Evolutionary conservation across 768 basidiomycete species (phyloP), one percentile per base, ranked within the genome.

Genomic region (Lactarius deliciosus): DNA sequence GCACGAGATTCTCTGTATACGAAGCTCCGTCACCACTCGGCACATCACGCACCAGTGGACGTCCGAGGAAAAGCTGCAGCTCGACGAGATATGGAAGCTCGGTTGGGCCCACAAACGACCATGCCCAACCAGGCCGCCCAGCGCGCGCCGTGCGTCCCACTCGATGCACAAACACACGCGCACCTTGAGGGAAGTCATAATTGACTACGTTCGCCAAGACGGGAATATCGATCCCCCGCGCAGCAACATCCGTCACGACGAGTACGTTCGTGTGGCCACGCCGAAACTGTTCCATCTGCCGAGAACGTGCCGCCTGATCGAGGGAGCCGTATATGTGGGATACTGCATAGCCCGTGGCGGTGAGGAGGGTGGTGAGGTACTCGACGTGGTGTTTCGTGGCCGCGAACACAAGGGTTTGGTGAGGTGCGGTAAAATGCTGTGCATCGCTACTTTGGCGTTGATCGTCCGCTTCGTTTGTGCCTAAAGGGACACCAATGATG

Each of bases 341-440:
- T 20, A 93, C 89, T 2, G 92, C 80, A 74, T 96, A 99, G 13
- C 94, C 93, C 10, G 90, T 88, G 15, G 89, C 83, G 4, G 81
- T 82, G 62, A 99, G 82, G 5, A 99, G 81, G 53, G 83, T 84
- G 2, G 86, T 83, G 55, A 98, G 83, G 75, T 97, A 99, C 77
- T 98, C 97, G 73, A 99, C 95, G 72, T 99, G 97, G 73, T 99
- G 97, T 76, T 99, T 98, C 22, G 97, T 99, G 7, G 96, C 94
- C 3, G 90, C 88, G 73, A 99, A 99, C 9, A 99, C 84, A 58
- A 99, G 86, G 0, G 95, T 95, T 77, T 99, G 97, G 75, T 95
- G 90, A 28, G 92, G 86, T 2, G 87, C 86, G 8, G 85, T 85
- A 47, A 78, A 74, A n/a, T 76, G 77, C n/a, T 74, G 73, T 60